A percentile compares a stretch with the other conserved stretches of the same genome.
These are phyloP conservation scores for Colletotrichum trifolii DNA, from an alignment of 2,329 filamentous ascomycete genomes.

Conservation along the genomic window DNA sequence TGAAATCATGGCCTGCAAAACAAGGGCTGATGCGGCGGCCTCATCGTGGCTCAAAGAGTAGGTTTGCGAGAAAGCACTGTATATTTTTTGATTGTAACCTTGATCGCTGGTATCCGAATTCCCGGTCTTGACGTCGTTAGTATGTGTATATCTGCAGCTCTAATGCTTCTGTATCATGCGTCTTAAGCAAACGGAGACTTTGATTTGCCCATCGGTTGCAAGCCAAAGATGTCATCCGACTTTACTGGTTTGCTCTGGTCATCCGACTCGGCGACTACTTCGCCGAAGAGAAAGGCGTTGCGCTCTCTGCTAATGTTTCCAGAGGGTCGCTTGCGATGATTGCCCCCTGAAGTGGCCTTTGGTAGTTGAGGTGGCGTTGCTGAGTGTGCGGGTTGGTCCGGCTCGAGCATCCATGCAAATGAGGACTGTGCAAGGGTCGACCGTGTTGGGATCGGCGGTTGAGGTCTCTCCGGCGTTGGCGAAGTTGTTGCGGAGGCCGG, in stretches of 20 bases:
- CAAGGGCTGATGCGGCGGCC: no score
- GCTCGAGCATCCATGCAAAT: constrained; percentile 83
- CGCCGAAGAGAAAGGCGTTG: constrained; percentile 71
- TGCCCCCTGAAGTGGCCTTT: constrained; percentile 38
- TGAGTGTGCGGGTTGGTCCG: constrained; percentile 53
- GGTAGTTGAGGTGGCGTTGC: constrained; percentile 44
- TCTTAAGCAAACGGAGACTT: constrained; percentile 28
- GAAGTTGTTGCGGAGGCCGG: neutral
- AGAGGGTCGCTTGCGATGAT: constrained; percentile 53
- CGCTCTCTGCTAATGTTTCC: constrained; percentile 62
- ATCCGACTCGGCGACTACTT: constrained; percentile 53
- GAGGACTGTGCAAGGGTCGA: constrained; percentile 78
- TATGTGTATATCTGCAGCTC: constrained; percentile 1
- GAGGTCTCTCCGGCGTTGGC: constrained; percentile 27
- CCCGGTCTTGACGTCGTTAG: constrained; percentile 6
- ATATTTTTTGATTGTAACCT: neutral
- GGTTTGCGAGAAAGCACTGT: neutral
- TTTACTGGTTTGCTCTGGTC: constrained; percentile 48
- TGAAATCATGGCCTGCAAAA: no score
- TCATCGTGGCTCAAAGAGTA: neutral
- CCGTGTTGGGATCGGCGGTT: constrained; percentile 65
- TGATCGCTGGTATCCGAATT: neutral
- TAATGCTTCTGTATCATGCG: constrained; percentile 1
- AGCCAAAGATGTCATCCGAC: constrained; percentile 64
- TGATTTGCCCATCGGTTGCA: constrained; percentile 57